Base-by-base conservation (phyloP, 352 stramenopile genomes). In the Globisporangium radiosum region DNA sequence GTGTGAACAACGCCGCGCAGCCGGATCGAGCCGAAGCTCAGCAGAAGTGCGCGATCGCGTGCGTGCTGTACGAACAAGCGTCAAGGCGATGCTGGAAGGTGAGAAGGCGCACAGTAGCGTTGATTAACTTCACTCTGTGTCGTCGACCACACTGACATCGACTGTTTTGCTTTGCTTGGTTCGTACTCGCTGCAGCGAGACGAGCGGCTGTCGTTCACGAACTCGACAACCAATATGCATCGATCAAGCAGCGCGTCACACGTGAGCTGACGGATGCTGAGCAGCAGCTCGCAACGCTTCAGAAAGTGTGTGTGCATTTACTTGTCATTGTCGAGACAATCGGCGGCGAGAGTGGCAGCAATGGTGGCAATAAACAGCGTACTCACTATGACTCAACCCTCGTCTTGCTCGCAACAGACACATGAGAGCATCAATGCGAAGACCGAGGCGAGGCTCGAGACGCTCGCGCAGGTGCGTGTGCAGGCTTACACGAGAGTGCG, bases 381-480 rank as follows among this genome's bases (percentile, higher is more conserved):
- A 15, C 53, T 56, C 19, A 45, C 42, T 45, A 37, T 56, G 51
- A 8, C 13, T 56, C 33, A 6, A 47, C 15, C 42, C 4, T 45
- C n/a, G n/a, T 40, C 7, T 3, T 15, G 42, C 25, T n/a, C 54
- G 19, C 19, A 25, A 25, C 19, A 74, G 64, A 61, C 59, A 39
- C 64, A 71, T 44, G 43, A 73, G 5, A 71, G 48, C 47, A 71
- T 73, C 50, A 66, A 66, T 38, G 59, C 65, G n/a, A 69, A 69
- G 42, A 55, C 64, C 33, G 53, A 66, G 17, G 51, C 42, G n/a
- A 64, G 71, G 15, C 52, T 71, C n/a, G 47, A 59, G 36, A 36
- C 51, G 0, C 55, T 71, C 40, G 36, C 57, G n/a, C 51, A 71
- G 68, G 64, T 71, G 40, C 57, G 55, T 50, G 15, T 25, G 54